Evolutionary conservation across 176 grass and related monocot genomes (phyloP).

Genomic region (Musa acuminata): DNA sequence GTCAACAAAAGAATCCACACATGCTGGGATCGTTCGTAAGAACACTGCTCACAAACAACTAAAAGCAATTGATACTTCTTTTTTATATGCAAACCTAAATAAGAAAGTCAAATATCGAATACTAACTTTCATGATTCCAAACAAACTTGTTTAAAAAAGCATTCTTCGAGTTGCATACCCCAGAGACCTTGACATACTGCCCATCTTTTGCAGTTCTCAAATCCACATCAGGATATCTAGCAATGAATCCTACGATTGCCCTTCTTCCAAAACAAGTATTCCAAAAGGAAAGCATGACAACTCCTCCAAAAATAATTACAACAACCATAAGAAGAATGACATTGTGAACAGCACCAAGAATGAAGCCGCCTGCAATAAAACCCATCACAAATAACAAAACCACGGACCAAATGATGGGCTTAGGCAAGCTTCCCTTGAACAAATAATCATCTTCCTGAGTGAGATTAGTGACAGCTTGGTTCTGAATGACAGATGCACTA

Average conservation of each 20-base stretch:
- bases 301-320: constrained; percentile 55
- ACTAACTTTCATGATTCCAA: too few relatives aligned
- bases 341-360: constrained; percentile 92
- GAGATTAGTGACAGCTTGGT: constrained; percentile 77
- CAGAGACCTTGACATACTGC: constrained; percentile 94
- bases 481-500: constrained; percentile 53
- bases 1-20: neutral
- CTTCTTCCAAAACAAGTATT: constrained; percentile 76
- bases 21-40: neutral
- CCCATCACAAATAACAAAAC: constrained; percentile 65
- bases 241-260: constrained; percentile 63
- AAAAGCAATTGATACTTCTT: neutral
- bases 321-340: constrained; percentile 79
- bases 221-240: constrained; percentile 74
- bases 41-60: neutral
- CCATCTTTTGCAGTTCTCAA: constrained; percentile 86
- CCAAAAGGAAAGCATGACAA: constrained; percentile 69
- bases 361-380: constrained; percentile 81
- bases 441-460: constrained; percentile 53
- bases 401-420: constrained; percentile 56
- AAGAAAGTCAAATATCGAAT: neutral
- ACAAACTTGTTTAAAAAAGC: too few relatives aligned
- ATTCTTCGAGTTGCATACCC: constrained; percentile 44
- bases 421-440: constrained; percentile 53
- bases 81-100: neutral